phyloP scores from a whole-genome alignment of 495 filamentous ascomycete species.

The Corynascus novoguineensis region DNA sequence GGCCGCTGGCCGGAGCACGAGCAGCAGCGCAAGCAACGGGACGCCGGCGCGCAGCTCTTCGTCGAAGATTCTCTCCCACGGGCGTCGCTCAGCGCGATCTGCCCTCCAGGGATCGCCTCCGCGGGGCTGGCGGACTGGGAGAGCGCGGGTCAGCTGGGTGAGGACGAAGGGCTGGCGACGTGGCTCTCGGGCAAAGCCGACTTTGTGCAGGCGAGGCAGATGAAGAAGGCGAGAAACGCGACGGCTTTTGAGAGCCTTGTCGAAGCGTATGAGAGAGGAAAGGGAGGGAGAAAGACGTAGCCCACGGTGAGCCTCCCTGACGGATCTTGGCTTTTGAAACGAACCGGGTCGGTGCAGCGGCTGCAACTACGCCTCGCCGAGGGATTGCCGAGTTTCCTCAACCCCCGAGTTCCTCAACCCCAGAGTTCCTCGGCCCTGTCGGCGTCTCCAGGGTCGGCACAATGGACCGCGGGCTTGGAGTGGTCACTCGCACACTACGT shows the following conservation, averaged over 20 bases:
- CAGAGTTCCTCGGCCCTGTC: no score
- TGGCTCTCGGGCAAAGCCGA: background rate
- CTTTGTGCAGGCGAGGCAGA: background rate
- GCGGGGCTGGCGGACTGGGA: slow-evolving; percentile 47
- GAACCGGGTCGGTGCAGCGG: no score
- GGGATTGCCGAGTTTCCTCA: no score
- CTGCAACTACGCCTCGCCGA: no score
- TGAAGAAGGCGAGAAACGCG: background rate
- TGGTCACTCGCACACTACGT: no score
- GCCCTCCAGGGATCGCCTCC: slow-evolving; percentile 35
- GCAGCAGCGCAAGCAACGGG: background rate
- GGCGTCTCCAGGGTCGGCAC: no score
- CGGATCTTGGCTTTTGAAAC: no score
- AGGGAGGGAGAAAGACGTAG: background rate
- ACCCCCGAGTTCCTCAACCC: no score
- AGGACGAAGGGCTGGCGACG: background rate
- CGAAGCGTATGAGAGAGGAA: background rate
- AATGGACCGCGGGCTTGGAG: no score
- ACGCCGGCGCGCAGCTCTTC: background rate
- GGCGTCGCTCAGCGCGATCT: slow-evolving; percentile 26
- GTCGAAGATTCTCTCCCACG: slow-evolving; percentile 25
- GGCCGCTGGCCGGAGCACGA: slow-evolving; percentile 37
- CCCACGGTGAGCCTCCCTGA: no score
- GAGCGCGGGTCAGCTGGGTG: slow-evolving; percentile 32
- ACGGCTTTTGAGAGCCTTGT: background rate